Evolutionary conservation across 192 early-diverging fungal species (phyloP), one percentile per base, ranked within the genome.

Genomic region (Entomortierella lignicola): DNA sequence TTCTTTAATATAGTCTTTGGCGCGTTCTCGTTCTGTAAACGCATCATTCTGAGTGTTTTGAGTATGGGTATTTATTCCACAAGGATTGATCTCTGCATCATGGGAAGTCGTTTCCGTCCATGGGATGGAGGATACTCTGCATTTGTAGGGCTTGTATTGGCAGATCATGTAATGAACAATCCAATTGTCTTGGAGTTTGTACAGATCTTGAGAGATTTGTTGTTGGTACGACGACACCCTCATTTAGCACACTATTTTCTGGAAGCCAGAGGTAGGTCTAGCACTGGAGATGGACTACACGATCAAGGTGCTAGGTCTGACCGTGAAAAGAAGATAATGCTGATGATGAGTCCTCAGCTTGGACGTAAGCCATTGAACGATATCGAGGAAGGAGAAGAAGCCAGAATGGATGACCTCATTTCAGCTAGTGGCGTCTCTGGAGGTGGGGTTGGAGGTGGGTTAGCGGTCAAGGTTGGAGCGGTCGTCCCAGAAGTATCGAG

Each of bases 1-100:
- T 79, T 79, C 32, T 79, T 79, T 63, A 79, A 79, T 21, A 79
- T 79, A 18, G 75, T 79, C 52, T 79, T 79, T 70, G 75, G 75
- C 1, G 75, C 75, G 15, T 79, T 79, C 20, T 58, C 67, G 21
- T 79, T 79, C 75, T 79, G 29, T 37, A 79, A 79, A 23, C 55
- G 75, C 2, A 70, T 79, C 26, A 30, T 61, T 3, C 31, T 79
- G 11, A 60, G 53, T 10, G 63, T 79, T 8, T 42, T 79, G 21
- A 65, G 61, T 23, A 64, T 70, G 62, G 61, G 62, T 0, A 60
- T 79, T 17, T 79, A 79, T 30, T 69, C 66, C 0, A 79, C 75
- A 4, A 26, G 75, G 42, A 66, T 79, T 8, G 75, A 79, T 18
- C 32, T 79, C 0, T 79, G 75, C 42, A 79, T 79, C 34, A 79